Evolutionary conservation across 2,329 filamentous ascomycete species (phyloP), one percentile per base, ranked within the genome.

Genomic region (Lasiodiplodia sp.): DNA sequence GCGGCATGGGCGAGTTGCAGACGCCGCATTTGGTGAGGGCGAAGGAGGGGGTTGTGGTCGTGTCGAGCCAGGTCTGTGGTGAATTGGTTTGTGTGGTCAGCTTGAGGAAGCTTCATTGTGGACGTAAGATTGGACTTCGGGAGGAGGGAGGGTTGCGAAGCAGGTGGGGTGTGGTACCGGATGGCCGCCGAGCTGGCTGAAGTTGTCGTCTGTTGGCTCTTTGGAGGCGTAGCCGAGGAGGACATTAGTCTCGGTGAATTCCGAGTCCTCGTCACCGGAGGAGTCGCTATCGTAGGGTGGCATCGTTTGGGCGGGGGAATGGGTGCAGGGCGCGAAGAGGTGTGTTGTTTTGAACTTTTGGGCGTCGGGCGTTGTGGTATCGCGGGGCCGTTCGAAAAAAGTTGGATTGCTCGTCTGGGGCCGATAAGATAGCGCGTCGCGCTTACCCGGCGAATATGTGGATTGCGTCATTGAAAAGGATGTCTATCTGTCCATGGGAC

Each of bases 171-270:
- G 83, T 90, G 31, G 74, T 90, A 97, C 95, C 65, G 96, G 93
- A 75, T 85, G 86, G 67, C 96, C 96, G 72, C 96, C 96, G 12
- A 99, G 84, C 73, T 95, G 92, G 79, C 93, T 97, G 76, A 97
- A 91, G 14, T 88, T 87, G 79, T 99, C 95, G 71, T 93, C 90
- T 67, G 90, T 91, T 16, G 89, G 83, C 67, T 97, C 92, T 77
- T 90, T 89, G 1, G 92, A 92, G 3, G 93, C 92, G 79, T 97
- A 99, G 4, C 96, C 96, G 14, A 99, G 86, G 1, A 97, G 87
- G 2, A 97, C 94, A 72, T 92, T 93, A 7, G 96, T 98, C 78
- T 93, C 91, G 21, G 89, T 91, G 70, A 89, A 93, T 16, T 89
- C 86, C 68, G 51, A 55, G 21, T 89, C 90, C 53, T 88, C 92